Evolutionary conservation across 192 early-diverging fungal genomes (phyloP), one percentile per base, ranked within the genome.

Genomic region (Backusella tarrabulga): DNA sequence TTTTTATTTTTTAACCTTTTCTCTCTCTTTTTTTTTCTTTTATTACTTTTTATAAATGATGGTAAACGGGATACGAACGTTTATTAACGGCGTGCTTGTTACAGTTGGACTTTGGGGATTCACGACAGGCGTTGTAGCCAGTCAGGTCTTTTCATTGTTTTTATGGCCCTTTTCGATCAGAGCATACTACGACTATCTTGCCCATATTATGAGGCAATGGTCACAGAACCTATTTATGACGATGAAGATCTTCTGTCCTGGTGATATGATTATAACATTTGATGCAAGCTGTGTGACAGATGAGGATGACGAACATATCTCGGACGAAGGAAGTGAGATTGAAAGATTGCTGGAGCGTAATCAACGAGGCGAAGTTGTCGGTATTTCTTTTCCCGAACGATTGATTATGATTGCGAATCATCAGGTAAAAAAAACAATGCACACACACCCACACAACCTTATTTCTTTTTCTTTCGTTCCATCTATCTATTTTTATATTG

Each of bases 351-450:
- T 77, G 67, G 17, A 75, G n/a, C 42, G 79, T 66, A 71, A 72
- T 80, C 35, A 15, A 32, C 74, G 67, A 26, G 79, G 68, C 15
- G 52, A 68, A 66, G 82, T 75, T 54, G n/a, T 72, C 9, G 38
- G 80, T 4, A 40, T 90, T 66, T 73, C 84, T 67, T 81, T 90
- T 73, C 89, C 89, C 2, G 79, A 85, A 6, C 73, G 86, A 23
- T 70, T 84, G 41, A 72, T 88, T 23, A 67, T 88, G 19, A 85
- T 88, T 56, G 78, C 86, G 12, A 90, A 90, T 79, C 89, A 90
- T 79, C 89, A 90, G 81, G 89, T 88, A 42, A 56, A 54, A 36
- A 74, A 35, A 60, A 23, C 34, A 42, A 71, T 40, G 21, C n/a
- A 56, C n/a, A 54, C 29, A 56, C 54, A 6, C 54, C 3, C 54